Conservation (phyloP, 257 asterid genomes). For the Lithospermum erythrorhizon region DNA sequence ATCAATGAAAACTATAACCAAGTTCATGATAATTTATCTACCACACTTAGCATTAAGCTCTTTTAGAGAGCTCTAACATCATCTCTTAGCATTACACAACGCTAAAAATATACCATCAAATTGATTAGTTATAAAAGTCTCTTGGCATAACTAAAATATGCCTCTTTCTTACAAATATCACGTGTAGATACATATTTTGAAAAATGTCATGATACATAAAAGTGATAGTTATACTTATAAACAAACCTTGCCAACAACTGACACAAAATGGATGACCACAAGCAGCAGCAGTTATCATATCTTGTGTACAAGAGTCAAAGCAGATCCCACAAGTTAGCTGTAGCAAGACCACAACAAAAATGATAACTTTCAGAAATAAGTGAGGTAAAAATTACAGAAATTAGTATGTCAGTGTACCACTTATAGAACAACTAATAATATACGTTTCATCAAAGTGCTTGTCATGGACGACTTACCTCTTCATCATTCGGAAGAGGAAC, state of each 20-base stretch:
- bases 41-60: too few relatives aligned
- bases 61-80: too few relatives aligned
- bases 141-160: not conserved
- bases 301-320: constrained; percentile 52
- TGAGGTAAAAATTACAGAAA: not conserved
- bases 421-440: constrained; percentile 2
- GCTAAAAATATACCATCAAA: not conserved
- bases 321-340: constrained; percentile 98
- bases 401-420: not conserved
- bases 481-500: constrained; percentile 16
- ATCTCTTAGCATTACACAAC: too few relatives aligned
- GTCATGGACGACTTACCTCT: constrained; percentile 44
- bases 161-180: too few relatives aligned
- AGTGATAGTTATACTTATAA: not conserved
- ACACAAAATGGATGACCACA: constrained; percentile 89
- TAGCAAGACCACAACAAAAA: constrained; percentile 9
- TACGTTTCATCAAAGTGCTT: not conserved
- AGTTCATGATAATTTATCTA: too few relatives aligned
- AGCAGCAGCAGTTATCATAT: constrained; percentile 57
- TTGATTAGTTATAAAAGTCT: not conserved
- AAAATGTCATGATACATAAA: not conserved
- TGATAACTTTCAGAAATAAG: not conserved
- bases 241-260: constrained; percentile 77
- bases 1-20: too few relatives aligned
- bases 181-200: not conserved